These are phyloP conservation scores for Coemansia sp. DNA, from an alignment of 192 early-diverging fungal species.

Conservation along the genomic window DNA sequence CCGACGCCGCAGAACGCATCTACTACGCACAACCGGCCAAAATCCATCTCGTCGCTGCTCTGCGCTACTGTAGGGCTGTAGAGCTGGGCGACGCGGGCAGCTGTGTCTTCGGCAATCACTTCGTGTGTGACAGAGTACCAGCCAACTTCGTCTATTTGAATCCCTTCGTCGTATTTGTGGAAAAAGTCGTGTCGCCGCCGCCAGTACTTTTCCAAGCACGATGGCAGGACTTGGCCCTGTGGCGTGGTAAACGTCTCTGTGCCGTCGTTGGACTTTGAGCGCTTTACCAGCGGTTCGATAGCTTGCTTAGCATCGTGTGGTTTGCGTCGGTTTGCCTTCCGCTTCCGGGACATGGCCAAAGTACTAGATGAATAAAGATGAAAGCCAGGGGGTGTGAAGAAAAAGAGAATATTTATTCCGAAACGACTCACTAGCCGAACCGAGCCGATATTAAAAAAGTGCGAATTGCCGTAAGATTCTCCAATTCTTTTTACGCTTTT, in stretches of 20 bases:
- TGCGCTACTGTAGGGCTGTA: constrained; percentile 5
- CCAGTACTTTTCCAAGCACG: constrained; percentile 73
- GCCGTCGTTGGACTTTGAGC: neutral
- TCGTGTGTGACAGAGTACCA: constrained; percentile 98
- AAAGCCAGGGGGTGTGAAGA: neutral
- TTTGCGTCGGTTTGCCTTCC: constrained; percentile 1
- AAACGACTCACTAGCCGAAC: neutral
- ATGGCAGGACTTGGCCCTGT: constrained; percentile 18
- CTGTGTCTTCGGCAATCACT: constrained; percentile 77
- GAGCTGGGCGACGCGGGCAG: constrained; percentile 44
- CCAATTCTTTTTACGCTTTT: constrained; percentile 1
- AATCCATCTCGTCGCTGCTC: constrained; percentile 1
- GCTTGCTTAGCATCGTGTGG: neutral
- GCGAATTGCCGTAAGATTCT: neutral
- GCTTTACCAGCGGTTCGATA: constrained; percentile 3
- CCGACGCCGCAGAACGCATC: constrained; percentile 97
- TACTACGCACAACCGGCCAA: constrained; percentile 68
- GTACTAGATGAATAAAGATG: neutral
- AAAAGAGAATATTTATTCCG: neutral
- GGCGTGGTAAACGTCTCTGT: constrained; percentile 18
- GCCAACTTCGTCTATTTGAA: constrained; percentile 82
- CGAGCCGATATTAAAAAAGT: neutral
- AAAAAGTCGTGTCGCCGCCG: constrained; percentile 80
- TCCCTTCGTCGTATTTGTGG: constrained; percentile 80
- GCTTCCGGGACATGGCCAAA: constrained; percentile 1